phyloP scores from a whole-genome alignment of 176 grass and related monocot species.

The barley (Hordeum vulgare) region MorexV3_pseudomolecules_assembly NC_058518.1:99166929-99167428 shows the following conservation, averaged over 20 bases:
- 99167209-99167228: neutral
- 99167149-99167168: neutral
- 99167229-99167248: constrained; percentile 4
- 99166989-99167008: neutral
- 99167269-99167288: neutral
- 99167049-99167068: neutral
- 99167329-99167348: neutral
- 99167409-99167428: neutral
- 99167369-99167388: neutral
- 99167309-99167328: no score
- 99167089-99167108: neutral
- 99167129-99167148: neutral
- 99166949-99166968: constrained; percentile 68
- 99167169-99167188: neutral
- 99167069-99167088: neutral
- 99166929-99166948: constrained; percentile 78
- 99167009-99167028: neutral
- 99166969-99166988: constrained; percentile 57
- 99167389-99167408: neutral
- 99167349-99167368: neutral
- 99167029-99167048: neutral
- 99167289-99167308: neutral
- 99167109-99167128: neutral
- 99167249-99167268: neutral
- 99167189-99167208: neutral